A percentile compares a stretch with the other conserved stretches of the same genome.
These are phyloP conservation scores for Goffeauzyma gilvescens DNA, from an alignment of 768 basidiomycete genomes.

Conservation along the genomic window DNA sequence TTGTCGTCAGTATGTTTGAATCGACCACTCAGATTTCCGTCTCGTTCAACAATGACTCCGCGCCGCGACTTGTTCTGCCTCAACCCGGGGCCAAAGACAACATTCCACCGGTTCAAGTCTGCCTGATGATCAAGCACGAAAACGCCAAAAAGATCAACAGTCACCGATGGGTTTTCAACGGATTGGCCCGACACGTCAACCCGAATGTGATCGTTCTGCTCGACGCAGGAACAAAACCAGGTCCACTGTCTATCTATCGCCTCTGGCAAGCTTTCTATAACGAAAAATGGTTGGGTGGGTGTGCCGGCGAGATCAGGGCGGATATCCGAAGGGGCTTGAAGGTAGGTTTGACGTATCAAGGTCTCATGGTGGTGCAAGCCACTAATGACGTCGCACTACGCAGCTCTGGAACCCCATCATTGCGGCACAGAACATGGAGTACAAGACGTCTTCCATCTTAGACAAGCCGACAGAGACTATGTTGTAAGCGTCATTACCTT, in stretches of 20 bases:
- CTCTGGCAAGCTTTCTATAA: constrained; percentile 13
- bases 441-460: constrained; percentile 92
- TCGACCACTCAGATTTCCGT: constrained; percentile 94
- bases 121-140: constrained; percentile 76
- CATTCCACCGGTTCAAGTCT: constrained; percentile 72
- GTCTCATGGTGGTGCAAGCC: too few relatives aligned
- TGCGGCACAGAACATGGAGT: constrained; percentile 92
- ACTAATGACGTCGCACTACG: not conserved
- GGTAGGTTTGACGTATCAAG: too few relatives aligned
- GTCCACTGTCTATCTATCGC: constrained; percentile 73
- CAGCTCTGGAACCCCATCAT: constrained; percentile 38
- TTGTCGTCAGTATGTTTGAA: constrained; percentile 85
- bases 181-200: constrained; percentile 65
- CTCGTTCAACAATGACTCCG: too few relatives aligned
- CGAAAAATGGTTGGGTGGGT: constrained; percentile 37
- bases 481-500: constrained; percentile 3
- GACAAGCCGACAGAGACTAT: constrained; percentile 51
- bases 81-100: constrained; percentile 79
- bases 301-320: constrained; percentile 87
- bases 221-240: constrained; percentile 91
- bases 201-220: constrained; percentile 82
- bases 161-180: constrained; percentile 91
- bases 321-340: constrained; percentile 78
- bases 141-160: constrained; percentile 72
- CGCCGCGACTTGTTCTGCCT: constrained; percentile 76